phyloP scores from a whole-genome alignment of 352 stramenopile genomes.

The Thalassiosira hispida region DNA sequence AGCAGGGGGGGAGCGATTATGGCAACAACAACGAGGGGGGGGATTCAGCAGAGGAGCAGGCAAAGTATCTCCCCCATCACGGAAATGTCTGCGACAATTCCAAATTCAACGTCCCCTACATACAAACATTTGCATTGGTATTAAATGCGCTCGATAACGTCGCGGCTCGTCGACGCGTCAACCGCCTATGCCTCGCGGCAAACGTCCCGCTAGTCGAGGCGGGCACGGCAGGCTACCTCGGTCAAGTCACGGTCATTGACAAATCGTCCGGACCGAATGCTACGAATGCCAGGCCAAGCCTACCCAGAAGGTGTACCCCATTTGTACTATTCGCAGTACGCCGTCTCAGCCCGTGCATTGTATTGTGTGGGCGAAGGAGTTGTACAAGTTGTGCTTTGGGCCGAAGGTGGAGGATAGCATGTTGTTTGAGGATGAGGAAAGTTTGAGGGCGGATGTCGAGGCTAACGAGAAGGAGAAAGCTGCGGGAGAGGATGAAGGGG shows the following conservation, averaged over 20 bases:
- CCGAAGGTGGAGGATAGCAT: slow-evolving; percentile 89
- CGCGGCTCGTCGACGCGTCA: slow-evolving; percentile 97
- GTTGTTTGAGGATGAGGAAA: slow-evolving; percentile 91
- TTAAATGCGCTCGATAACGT: slow-evolving; percentile 99
- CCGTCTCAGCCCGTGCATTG: slow-evolving; percentile 99
- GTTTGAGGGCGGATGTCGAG: slow-evolving; percentile 85
- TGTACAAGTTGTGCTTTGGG: slow-evolving; percentile 91
- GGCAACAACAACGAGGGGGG: not conserved
- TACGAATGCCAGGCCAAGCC: slow-evolving; percentile 98
- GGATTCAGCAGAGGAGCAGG: slow-evolving; percentile 35
- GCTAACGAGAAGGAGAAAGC: slow-evolving; percentile 83
- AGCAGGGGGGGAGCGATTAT: not conserved
- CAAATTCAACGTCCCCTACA: slow-evolving; percentile 92
- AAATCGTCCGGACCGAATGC: slow-evolving; percentile 95
- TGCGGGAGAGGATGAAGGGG: slow-evolving; percentile 80
- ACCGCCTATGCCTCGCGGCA: slow-evolving; percentile 94
- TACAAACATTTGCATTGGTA: slow-evolving; percentile 95
- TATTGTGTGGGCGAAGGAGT: slow-evolving; percentile 98
- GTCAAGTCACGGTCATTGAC: slow-evolving; percentile 97
- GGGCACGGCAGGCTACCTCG: slow-evolving; percentile 98
- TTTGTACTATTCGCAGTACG: slow-evolving; percentile 99
- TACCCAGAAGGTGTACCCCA: slow-evolving; percentile 98
- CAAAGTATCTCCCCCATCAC: slow-evolving; percentile 93
- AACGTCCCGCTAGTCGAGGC: slow-evolving; percentile 93
- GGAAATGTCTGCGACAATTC: slow-evolving; percentile 95